Percentiles rank a stretch among this genome's conserved stretches.
phyloP scores from a whole-genome alignment of 345 rosid species.

The Populus euphratica region DNA sequence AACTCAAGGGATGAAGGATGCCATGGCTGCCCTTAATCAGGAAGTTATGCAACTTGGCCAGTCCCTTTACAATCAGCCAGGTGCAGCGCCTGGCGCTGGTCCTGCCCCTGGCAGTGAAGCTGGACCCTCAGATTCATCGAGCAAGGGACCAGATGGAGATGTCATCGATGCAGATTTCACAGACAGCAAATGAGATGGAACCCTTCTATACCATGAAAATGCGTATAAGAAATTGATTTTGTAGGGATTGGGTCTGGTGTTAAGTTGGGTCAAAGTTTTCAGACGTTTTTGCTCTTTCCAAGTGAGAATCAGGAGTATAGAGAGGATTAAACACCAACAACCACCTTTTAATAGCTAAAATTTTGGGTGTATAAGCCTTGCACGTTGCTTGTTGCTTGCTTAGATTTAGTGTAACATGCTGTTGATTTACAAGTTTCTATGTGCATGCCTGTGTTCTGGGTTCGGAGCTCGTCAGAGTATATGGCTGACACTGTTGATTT shows the following conservation, averaged over 20 bases:
- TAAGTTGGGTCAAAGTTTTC: background rate
- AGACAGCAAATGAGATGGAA: conserved; percentile 63
- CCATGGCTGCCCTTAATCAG: conserved; percentile 84
- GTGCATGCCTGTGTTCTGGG: background rate
- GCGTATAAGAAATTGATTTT: conserved; percentile 18
- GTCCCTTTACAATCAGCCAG: conserved; percentile 85
- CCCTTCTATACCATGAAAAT: background rate
- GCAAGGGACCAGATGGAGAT: conserved; percentile 76
- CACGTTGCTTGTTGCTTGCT: background rate
- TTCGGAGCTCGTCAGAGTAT: background rate
- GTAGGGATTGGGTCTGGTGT: conserved; percentile 1
- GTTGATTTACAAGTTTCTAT: background rate
- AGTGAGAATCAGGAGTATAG: background rate
- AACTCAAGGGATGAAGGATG: conserved; percentile 73
- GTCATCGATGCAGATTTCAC: conserved; percentile 91
- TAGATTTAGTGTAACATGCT: background rate
- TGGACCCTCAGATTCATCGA: conserved; percentile 50
- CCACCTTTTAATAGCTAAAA: background rate
- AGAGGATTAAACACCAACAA: background rate
- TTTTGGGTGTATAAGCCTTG: background rate
- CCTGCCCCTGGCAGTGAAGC: conserved; percentile 56
- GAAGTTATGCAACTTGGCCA: conserved; percentile 96
- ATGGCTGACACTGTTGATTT: no score
- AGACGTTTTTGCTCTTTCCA: conserved; percentile 5
- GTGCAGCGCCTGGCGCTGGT: conserved; percentile 48